These are phyloP conservation scores for Pichia sp. DNA, from an alignment of 1,139 yeast species.

Conservation along the genomic window DNA sequence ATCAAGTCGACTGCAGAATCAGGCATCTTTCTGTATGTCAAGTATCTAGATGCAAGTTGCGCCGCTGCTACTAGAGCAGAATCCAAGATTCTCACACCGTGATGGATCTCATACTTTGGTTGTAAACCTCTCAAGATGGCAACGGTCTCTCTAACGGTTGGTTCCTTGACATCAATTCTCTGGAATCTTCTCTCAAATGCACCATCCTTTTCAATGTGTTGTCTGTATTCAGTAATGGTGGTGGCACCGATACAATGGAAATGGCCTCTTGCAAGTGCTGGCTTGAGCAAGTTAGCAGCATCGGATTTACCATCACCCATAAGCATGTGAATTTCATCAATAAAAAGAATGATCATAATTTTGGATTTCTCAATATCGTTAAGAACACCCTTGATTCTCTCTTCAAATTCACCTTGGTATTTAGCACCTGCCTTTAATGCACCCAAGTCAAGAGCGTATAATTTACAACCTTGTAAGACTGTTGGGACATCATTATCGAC, in stretches of 20 bases:
- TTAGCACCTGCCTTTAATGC: slow-evolving; percentile 98
- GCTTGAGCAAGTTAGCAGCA: slow-evolving; percentile 94
- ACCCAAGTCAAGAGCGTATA: slow-evolving; percentile 87
- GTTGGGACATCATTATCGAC: slow-evolving; percentile 94
- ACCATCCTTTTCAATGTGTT: slow-evolving; percentile 91
- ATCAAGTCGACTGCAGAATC: slow-evolving; percentile 97
- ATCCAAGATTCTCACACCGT: slow-evolving; percentile 94
- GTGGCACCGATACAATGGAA: slow-evolving; percentile 99
- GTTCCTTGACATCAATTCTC: slow-evolving; percentile 91
- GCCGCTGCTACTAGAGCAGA: slow-evolving; percentile 95
- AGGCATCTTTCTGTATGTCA: slow-evolving; percentile 93
- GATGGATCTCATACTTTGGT: slow-evolving; percentile 94
- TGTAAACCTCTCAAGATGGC: slow-evolving; percentile 96
- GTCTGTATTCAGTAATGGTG: slow-evolving; percentile 88
- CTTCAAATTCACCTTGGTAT: slow-evolving; percentile 98
- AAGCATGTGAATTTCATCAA: slow-evolving; percentile 91
- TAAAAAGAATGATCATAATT: slow-evolving; percentile 79
- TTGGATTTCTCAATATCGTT: slow-evolving; percentile 88
- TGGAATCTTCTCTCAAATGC: slow-evolving; percentile 99
- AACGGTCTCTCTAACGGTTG: slow-evolving; percentile 86
- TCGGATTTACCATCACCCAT: slow-evolving; percentile 97
- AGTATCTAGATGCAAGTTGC: slow-evolving; percentile 86
- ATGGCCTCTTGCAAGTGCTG: slow-evolving; percentile 94
- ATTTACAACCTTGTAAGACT: slow-evolving; percentile 68
- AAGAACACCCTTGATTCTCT: slow-evolving; percentile 91